Base-by-base conservation (phyloP, 371 early-diverging fungal species). In the Mortierella sp. region DNA sequence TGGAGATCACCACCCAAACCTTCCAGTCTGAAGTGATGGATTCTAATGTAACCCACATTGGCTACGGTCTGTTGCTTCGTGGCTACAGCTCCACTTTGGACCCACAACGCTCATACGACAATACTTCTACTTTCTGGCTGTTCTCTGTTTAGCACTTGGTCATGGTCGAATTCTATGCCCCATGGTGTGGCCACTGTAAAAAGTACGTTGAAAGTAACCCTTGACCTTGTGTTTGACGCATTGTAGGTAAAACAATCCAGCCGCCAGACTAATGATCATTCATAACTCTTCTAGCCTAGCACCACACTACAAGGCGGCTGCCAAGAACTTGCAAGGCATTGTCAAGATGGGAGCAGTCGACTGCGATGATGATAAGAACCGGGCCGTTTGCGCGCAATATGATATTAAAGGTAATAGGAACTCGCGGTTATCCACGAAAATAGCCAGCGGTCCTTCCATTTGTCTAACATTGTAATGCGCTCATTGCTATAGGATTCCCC, bases 111-210 rank as follows among this genome's bases (percentile, higher is more conserved):
- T n/a, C n/a, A n/a, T n/a, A n/a, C n/a, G n/a, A n/a, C n/a, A n/a
- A n/a, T n/a, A n/a, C 34, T 34, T 34, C 34, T 10, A 34, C 4
- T 34, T 34, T 10, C 4, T 34, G 34, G 10, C 34, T 34, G 10
- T 58, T 52, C 38, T 24, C 26, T 21, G 28, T 23, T 26, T 81
- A 93, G 86, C 89, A 93, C 66, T 83, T 92, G 2, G 91, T 91
- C 16, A 85, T 93, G 50, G 92, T 93, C 14, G 94, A 95, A 76
- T 95, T 95, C 79, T 95, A 89, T 71, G 96, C 96, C 7, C 96
- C 96, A 18, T 95, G 95, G 95, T 96, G 97, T 73, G 95, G 96
- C 14, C 95, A 96, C 80, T 96, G 97, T 82, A 88, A 94, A 83
- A 82, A 84, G 89, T 89, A 84, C 6, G 51, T n/a, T n/a, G 49